A percentile compares a stretch with the other conserved stretches of the same genome.
Evolutionary conservation across 768 basidiomycete genomes (phyloP).

Genomic region (Pleurotus platypus): DNA sequence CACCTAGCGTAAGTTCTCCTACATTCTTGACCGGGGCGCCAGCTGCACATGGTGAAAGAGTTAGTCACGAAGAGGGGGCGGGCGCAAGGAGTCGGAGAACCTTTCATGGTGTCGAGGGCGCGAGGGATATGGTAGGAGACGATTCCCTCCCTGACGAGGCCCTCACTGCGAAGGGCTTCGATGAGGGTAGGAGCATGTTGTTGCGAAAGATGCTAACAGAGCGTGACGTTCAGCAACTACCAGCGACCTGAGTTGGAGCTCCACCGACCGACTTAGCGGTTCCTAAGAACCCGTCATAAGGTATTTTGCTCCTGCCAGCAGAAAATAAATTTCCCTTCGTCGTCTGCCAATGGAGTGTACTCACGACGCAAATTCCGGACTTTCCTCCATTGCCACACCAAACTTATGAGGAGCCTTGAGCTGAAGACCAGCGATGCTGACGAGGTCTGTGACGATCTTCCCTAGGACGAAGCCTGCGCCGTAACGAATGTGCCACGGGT

Average conservation of each 20-base stretch:
- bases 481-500: slow-evolving; percentile 7
- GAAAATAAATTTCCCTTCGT: too few species aligned
- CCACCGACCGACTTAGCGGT: slow-evolving; percentile 22
- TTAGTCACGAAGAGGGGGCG: neutral
- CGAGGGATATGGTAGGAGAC: slow-evolving; percentile 68
- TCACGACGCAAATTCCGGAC: slow-evolving; percentile 10
- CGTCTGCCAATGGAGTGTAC: neutral
- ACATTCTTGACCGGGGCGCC: slow-evolving; percentile 33
- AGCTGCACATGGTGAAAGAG: neutral
- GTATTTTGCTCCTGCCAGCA: slow-evolving; percentile 19
- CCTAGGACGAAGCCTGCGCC: slow-evolving; percentile 1
- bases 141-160: slow-evolving; percentile 49
- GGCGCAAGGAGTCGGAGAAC: neutral
- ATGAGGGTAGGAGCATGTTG: slow-evolving; percentile 53
- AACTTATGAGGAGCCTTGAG: neutral
- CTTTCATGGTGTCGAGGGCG: slow-evolving; percentile 36
- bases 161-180: slow-evolving; percentile 46
- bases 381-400: slow-evolving; percentile 1
- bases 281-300: slow-evolving; percentile 60
- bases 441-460: slow-evolving; percentile 1
- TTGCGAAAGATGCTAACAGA: slow-evolving; percentile 43
- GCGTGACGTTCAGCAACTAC: neutral
- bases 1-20: slow-evolving; percentile 60
- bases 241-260: neutral
- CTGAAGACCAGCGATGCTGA: slow-evolving; percentile 4